A percentile compares a stretch with the other conserved stretches of the same genome.
Evolutionary conservation across 1,139 yeast species (phyloP).

Genomic region (Suhomyces panamericanus): DNA sequence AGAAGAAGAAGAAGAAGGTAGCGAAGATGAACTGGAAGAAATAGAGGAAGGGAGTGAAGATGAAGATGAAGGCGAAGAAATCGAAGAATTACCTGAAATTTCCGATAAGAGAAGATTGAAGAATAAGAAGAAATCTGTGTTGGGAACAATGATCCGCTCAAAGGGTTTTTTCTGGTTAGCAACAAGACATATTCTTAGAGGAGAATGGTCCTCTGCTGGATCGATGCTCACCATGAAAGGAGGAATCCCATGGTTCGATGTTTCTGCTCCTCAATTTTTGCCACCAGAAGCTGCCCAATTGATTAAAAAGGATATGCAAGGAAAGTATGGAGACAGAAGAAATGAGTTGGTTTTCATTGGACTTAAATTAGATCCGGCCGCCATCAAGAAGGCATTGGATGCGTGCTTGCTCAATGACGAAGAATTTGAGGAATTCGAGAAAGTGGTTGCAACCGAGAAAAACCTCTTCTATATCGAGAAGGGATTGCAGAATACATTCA

Average conservation of each 20-base stretch:
- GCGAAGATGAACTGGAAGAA: conserved; percentile 13
- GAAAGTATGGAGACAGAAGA: conserved; percentile 43
- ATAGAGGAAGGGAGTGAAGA: conserved; percentile 10
- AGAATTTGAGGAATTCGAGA: conserved; percentile 29
- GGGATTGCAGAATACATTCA: conserved; percentile 28
- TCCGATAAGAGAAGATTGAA: conserved; percentile 24
- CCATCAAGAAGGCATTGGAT: conserved; percentile 29
- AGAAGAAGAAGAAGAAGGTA: conserved; percentile 13
- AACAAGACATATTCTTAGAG: conserved; percentile 39
- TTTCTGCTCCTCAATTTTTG: conserved; percentile 34
- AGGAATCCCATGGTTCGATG: conserved; percentile 48
- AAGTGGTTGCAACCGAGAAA: conserved; percentile 24
- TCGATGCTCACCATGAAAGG: conserved; percentile 43
- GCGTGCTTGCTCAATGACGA: conserved; percentile 38
- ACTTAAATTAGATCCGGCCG: conserved; percentile 28
- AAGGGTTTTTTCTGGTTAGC: conserved; percentile 53
- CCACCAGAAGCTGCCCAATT: conserved; percentile 33
- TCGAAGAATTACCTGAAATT: conserved; percentile 20
- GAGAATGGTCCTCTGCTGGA: conserved; percentile 51
- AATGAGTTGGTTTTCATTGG: conserved; percentile 50
- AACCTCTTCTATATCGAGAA: conserved; percentile 33
- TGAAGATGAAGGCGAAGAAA: conserved; percentile 13
- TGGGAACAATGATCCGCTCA: conserved; percentile 39
- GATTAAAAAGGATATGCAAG: conserved; percentile 37
- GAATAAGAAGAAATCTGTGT: conserved; percentile 37